Conservation (phyloP, 495 filamentous ascomycete species). For the Neurospora sp. region DNA sequence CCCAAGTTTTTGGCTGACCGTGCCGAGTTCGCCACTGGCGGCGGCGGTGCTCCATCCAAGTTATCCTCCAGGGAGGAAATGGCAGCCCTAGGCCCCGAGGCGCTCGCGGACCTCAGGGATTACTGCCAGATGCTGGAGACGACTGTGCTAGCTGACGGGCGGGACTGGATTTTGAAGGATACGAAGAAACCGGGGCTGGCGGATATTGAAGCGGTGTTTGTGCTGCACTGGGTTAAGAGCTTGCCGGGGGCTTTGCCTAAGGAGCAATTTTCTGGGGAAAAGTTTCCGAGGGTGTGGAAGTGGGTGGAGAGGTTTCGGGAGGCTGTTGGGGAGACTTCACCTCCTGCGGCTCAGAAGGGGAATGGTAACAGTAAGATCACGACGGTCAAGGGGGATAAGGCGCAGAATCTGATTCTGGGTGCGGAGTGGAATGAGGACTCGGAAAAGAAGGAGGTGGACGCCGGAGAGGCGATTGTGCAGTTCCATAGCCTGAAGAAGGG, state of each 20-base stretch:
- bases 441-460: conserved; percentile 31
- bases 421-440: conserved; percentile 24
- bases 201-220: conserved; percentile 54
- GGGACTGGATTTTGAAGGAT: conserved; percentile 41
- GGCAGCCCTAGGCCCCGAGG: conserved; percentile 33
- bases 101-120: conserved; percentile 30
- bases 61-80: neutral
- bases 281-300: conserved; percentile 42
- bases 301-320: conserved; percentile 45
- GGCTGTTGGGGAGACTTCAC: conserved; percentile 10
- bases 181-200: conserved; percentile 35
- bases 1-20: conserved; percentile 44
- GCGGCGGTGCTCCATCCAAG: conserved; percentile 6
- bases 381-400: conserved; percentile 39
- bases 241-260: conserved; percentile 35
- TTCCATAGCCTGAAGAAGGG: conserved; percentile 34
- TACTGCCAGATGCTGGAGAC: conserved; percentile 41
- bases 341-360: conserved; percentile 9
- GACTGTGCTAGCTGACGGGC: conserved; percentile 43
- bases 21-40: conserved; percentile 20
- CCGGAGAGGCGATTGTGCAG: conserved; percentile 18
- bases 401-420: conserved; percentile 26
- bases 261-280: conserved; percentile 25
- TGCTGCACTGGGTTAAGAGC: conserved; percentile 46
- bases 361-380: conserved; percentile 13